Base-by-base conservation (phyloP, 176 grass and related monocot species). In the Avena sativa region DNA sequence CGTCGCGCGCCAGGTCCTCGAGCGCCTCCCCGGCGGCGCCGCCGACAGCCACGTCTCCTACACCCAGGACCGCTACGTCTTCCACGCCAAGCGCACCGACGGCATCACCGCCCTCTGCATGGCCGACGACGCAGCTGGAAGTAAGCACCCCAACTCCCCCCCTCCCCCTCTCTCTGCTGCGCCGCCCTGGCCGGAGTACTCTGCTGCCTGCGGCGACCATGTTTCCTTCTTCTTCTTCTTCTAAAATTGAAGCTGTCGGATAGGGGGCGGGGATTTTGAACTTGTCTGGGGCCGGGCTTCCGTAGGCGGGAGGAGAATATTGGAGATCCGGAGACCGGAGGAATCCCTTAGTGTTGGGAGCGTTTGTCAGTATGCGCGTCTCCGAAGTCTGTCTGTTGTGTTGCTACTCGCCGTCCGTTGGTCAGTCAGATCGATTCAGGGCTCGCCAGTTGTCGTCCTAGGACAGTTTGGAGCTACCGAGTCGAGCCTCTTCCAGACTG, bases 51-150 rank as follows among this genome's bases (percentile, higher is more conserved):
- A 99, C 80, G 92, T 96, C 83, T 99, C 97, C 87, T 99, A 96
- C 91, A 94, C 97, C 64, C 97, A 94, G 94, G 97, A 99, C 79
- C 92, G 92, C 17, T 93, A 94, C 78, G 85, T 93, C 52, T 99
- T 99, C 88, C 94, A 99, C 82, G 97, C 91, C 89, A 99, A 99
- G 89, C 92, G 92, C 71, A 94, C 94, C 85, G 97, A 99, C 84
- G 97, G 94, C 16, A 88, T 99, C 92, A 99, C 97, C 77, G 89
- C 92, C n/a, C 97, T 99, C 14, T 99, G 97, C 90, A 94, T 96
- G 94, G 97, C 97, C 86, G 97, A 99, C 84, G 97, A 99, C 82
- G 81, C 90, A 11, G 92, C 92, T 25, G 94, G 92, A 76, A 65
- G 94, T 95, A 87, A 91, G 5, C 65, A 0, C 11, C 19, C 21